Percentiles rank a stretch among this genome's conserved stretches.
Conservation (phyloP, 768 basidiomycete genomes). For the Lactarius vividus region DNA sequence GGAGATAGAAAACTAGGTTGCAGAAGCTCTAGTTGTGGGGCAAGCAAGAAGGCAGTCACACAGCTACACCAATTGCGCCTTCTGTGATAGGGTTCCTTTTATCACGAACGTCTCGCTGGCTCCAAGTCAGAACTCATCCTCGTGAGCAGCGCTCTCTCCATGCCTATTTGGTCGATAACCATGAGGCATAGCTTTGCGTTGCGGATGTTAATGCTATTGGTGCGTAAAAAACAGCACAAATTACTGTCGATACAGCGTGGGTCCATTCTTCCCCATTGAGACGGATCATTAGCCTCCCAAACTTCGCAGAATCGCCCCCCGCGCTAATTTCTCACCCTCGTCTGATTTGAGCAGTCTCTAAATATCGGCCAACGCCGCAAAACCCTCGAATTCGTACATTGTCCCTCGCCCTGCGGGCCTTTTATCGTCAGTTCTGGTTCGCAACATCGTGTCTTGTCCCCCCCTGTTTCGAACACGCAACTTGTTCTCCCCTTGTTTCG, state of each 20-base stretch:
- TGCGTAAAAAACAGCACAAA: not conserved
- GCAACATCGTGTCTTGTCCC: not conserved
- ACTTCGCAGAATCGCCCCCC: not conserved
- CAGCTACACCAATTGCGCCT: not conserved
- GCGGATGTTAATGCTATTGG: not conserved
- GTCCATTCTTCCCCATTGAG: not conserved
- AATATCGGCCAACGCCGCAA: not conserved
- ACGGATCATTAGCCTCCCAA: not conserved
- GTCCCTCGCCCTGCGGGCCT: not conserved
- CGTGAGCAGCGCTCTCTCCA: not conserved
- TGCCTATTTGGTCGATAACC: not conserved
- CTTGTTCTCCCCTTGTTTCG: not conserved
- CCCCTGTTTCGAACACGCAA: not conserved
- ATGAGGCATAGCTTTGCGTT: constrained; percentile 12
- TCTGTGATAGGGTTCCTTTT: not conserved
- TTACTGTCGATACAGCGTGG: constrained; percentile 3
- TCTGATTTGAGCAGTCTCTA: not conserved
- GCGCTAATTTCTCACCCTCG: not conserved
- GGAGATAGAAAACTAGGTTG: not conserved
- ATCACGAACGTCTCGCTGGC: not conserved
- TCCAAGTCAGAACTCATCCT: not conserved
- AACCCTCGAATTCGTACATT: not conserved
- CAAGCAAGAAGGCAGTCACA: not conserved
- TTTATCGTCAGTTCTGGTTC: not conserved
- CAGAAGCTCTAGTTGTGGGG: not conserved